Conservation (phyloP, 1,139 yeast species). For the Suzukiozyma palmioleophila region DNA sequence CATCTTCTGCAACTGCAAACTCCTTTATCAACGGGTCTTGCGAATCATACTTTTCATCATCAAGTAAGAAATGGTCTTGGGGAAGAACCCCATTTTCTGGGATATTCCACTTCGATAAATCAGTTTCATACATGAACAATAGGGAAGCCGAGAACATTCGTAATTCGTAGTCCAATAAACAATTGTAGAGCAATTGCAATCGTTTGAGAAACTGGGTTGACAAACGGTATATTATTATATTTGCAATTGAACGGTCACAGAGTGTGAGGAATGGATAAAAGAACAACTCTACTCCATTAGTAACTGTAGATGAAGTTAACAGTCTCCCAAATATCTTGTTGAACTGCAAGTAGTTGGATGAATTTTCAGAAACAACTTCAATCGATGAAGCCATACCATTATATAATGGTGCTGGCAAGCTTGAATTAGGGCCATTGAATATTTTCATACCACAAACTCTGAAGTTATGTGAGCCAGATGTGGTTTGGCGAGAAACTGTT, state of each 20-base stretch:
- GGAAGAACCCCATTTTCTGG: conserved; percentile 6
- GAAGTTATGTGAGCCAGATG: conserved; percentile 71
- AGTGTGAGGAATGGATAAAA: conserved; percentile 32
- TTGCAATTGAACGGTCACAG: neutral
- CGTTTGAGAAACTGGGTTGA: conserved; percentile 48
- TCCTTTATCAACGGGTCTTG: conserved; percentile 37
- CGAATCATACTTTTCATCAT: conserved; percentile 23
- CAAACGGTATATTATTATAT: conserved; percentile 14
- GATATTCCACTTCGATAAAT: conserved; percentile 43
- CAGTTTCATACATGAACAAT: conserved; percentile 71
- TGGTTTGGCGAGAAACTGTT: conserved; percentile 63
- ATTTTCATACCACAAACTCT: conserved; percentile 89
- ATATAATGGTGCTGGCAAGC: conserved; percentile 10
- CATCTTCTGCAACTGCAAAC: conserved; percentile 24
- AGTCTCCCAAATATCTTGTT: conserved; percentile 72
- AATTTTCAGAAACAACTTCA: conserved; percentile 14
- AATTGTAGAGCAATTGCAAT: conserved; percentile 60
- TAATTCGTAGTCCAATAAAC: conserved; percentile 57
- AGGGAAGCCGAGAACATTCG: conserved; percentile 73
- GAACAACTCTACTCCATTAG: conserved; percentile 48
- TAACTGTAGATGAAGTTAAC: conserved; percentile 41
- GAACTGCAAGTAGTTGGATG: conserved; percentile 41
- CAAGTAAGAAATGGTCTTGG: conserved; percentile 10
- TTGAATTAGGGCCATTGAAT: conserved; percentile 16
- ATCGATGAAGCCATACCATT: conserved; percentile 14